Conservation (phyloP, 208 protist genomes). For the Wallacemonas collosoma region DNA sequence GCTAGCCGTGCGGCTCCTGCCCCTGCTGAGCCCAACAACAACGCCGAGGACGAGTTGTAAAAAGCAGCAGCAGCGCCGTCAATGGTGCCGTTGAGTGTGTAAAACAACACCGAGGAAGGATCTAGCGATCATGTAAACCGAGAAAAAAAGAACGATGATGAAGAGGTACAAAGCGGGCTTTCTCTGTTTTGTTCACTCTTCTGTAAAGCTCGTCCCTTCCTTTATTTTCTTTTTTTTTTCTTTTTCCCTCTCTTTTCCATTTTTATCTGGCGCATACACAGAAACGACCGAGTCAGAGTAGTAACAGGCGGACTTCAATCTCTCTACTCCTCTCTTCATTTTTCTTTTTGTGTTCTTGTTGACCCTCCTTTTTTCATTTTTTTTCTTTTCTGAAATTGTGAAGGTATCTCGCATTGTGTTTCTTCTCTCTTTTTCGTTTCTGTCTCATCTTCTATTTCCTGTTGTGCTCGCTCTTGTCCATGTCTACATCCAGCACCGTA, state of each 20-base stretch:
- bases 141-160: not conserved
- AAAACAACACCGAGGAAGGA: conserved; percentile 8
- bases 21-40: not conserved
- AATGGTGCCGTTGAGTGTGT: too few relatives aligned
- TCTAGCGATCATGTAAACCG: not conserved
- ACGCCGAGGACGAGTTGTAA: conserved; percentile 13
- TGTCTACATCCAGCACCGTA: not conserved
- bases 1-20: not conserved
- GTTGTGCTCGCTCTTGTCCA: not conserved
- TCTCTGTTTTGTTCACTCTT: not conserved
- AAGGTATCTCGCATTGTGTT: conserved; percentile 3
- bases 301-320: not conserved
- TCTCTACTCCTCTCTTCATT: conserved; percentile 13
- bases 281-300: not conserved
- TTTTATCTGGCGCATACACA: not conserved
- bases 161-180: too few relatives aligned
- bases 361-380: conserved; percentile 22
- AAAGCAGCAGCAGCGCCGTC: not conserved
- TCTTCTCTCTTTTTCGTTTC: conserved; percentile 1
- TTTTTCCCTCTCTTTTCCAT: conserved; percentile 13
- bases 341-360: conserved; percentile 17
- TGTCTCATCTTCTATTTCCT: not conserved
- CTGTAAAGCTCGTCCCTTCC: not conserved
- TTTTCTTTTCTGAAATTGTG: conserved; percentile 14
- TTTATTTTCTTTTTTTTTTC: conserved; percentile 26